Percentiles rank a stretch among this genome's conserved stretches.
Evolutionary conservation across 495 filamentous ascomycete genomes (phyloP).

Genomic region (Friedmanniomyces simplex): DNA sequence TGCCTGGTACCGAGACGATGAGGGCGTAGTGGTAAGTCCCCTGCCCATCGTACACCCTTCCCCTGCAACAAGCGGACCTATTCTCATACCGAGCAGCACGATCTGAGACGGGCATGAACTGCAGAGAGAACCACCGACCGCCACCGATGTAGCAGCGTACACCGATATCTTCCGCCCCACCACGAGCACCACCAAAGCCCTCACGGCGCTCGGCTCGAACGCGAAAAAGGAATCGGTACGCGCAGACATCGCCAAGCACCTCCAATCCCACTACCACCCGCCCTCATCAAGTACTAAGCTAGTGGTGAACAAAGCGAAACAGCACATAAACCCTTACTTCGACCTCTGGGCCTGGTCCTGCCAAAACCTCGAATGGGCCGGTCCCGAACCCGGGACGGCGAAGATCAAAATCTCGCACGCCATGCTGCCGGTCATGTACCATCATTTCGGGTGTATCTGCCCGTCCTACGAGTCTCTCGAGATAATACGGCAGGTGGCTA

Average conservation of each 20-base stretch:
- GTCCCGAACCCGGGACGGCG: conserved; percentile 34
- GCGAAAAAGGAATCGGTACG: conserved; percentile 48
- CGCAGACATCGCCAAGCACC: conserved; percentile 38
- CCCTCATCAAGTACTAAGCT: conserved; percentile 18
- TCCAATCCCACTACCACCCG: conserved; percentile 31
- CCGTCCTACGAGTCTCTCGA: conserved; percentile 45
- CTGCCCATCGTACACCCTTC: not conserved
- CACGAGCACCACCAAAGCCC: conserved; percentile 39
- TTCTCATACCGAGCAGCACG: conserved; percentile 17
- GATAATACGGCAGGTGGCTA: conserved; percentile 38
- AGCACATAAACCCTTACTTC: conserved; percentile 45
- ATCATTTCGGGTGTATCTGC: conserved; percentile 55
- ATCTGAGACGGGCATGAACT: conserved; percentile 9
- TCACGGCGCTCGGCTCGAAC: conserved; percentile 45
- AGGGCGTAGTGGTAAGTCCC: conserved; percentile 25
- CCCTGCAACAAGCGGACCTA: conserved; percentile 14
- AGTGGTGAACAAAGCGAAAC: conserved; percentile 29
- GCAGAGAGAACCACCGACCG: conserved; percentile 37
- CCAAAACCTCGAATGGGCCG: conserved; percentile 42
- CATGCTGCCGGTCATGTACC: conserved; percentile 52
- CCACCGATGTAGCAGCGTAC: conserved; percentile 45
- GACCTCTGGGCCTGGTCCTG: conserved; percentile 45
- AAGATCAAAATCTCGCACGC: conserved; percentile 40
- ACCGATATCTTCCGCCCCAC: conserved; percentile 45
- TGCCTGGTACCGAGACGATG: conserved; percentile 33